Evolutionary conservation across 306 rosid species (phyloP), one percentile per base, ranked within the genome.

Genomic region (Vicia faba): DNA sequence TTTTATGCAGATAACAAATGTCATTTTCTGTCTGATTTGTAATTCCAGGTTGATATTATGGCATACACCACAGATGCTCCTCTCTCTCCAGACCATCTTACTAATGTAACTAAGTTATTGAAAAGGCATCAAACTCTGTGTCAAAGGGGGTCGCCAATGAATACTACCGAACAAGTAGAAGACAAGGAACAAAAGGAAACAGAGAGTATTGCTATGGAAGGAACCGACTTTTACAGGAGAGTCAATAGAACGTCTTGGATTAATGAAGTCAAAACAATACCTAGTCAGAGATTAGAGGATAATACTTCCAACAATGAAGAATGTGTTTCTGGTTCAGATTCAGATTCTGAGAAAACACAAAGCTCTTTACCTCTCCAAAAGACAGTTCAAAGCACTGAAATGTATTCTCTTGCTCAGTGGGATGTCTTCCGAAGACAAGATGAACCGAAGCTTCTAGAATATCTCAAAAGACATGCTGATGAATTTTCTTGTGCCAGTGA

Each of bases 381-480:
- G 54, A 69, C 67, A 46, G 45, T 58, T 48, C 59, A 20, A 56
- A 81, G 63, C 57, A 65, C 72, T 43, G 80, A 59, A 29, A 58
- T 70, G 64, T 65, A 74, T 65, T 75, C 78, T 64, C 71, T 85
- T 66, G 92, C 91, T 15, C 89, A 75, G 61, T 95, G 99, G 99
- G 99, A 95, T 74, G 85, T 95, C 43, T 95, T 90, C 62, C 92
- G 97, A 39, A 84, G 92, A 70, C 91, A 90, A 85, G 99, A 95
- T 75, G 97, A 85, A 75, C 89, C 95, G 2, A 90, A 80, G 79
- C 95, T 95, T 72, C 58, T 82, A 56, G 95, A 90, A 75, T 95
- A 95, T 82, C 92, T 95, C 29, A 79, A 74, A 73, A 82, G 75
- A 71, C 91, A 90, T 75, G 67, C 80, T 14, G 73, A 75, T 78